Evolutionary conservation across 192 early-diverging fungal species (phyloP).

Genomic region (Gonapodya sp.): DNA sequence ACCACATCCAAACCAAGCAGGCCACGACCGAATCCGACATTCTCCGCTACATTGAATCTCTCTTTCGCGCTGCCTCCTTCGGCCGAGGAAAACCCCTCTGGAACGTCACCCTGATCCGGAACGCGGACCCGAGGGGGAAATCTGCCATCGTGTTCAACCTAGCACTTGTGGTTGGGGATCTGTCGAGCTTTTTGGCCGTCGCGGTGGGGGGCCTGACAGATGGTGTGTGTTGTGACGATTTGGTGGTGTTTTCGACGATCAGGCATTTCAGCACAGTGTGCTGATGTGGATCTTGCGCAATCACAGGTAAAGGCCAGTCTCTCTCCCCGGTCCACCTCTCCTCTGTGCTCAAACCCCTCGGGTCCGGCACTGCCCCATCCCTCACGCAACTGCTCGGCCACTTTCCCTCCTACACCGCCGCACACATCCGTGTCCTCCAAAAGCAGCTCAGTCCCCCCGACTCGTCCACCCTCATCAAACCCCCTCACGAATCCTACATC

Average conservation of each 20-base stretch:
- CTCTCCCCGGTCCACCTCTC: background rate
- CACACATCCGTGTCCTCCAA: background rate
- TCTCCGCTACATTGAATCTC: background rate
- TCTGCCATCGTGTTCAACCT: background rate
- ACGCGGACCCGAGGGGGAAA: background rate
- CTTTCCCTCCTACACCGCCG: background rate
- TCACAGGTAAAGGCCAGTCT: background rate
- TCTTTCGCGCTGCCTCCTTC: background rate
- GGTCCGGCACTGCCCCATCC: background rate
- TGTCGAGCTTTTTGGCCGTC: background rate
- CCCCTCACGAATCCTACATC: background rate
- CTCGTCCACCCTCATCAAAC: background rate
- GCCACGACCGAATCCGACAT: background rate
- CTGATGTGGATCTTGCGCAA: background rate
- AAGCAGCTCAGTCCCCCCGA: background rate
- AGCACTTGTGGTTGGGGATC: background rate
- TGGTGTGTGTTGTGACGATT: background rate
- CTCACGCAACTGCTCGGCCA: background rate
- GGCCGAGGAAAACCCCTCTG: background rate
- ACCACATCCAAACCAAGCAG: background rate
- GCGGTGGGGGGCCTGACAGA: background rate
- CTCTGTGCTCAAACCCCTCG: background rate
- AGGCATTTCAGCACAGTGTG: background rate
- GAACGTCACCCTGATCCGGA: background rate
- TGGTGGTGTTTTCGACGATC: background rate